Evolutionary conservation across 306 rosid genomes (phyloP).

Genomic region (Hylodesmum podocarpum): DNA sequence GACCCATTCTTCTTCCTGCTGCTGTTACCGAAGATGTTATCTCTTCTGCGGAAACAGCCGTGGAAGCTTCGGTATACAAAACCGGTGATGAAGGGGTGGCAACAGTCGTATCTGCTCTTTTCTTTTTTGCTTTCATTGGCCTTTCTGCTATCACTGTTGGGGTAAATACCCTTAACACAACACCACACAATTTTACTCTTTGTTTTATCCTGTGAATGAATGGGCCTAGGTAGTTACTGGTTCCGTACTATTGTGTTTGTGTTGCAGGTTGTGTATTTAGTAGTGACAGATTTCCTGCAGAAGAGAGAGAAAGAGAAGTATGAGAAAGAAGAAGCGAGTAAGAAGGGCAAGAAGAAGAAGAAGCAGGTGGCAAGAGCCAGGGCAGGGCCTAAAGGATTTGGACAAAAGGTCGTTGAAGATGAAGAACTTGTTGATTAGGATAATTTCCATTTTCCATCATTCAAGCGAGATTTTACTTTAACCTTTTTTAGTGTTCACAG

Average conservation of each 20-base stretch:
- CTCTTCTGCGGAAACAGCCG: slow-evolving; percentile 40
- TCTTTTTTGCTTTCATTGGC: slow-evolving; percentile 71
- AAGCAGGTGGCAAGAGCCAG: slow-evolving; percentile 47
- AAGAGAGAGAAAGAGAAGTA: slow-evolving; percentile 85
- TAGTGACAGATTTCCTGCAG: slow-evolving; percentile 76
- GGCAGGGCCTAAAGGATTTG: slow-evolving; percentile 80
- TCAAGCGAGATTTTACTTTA: not conserved
- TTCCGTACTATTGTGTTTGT: too few relatives aligned
- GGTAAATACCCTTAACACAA: too few relatives aligned
- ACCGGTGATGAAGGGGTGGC: slow-evolving; percentile 48
- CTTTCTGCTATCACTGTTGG: slow-evolving; percentile 74
- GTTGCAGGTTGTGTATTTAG: slow-evolving; percentile 73
- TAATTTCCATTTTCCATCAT: not conserved
- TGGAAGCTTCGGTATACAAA: slow-evolving; percentile 52
- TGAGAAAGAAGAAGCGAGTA: slow-evolving; percentile 68
- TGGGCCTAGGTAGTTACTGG: too few relatives aligned
- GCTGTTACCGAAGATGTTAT: slow-evolving; percentile 46
- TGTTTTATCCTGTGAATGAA: too few relatives aligned
- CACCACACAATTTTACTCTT: too few relatives aligned
- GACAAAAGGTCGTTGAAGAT: slow-evolving; percentile 57
- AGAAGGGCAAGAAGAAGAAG: slow-evolving; percentile 47
- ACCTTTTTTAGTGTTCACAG: not conserved
- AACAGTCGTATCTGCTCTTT: slow-evolving; percentile 54
- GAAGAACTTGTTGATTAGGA: slow-evolving; percentile 33
- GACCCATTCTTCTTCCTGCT: slow-evolving; percentile 21